phyloP scores from a whole-genome alignment of 164 flowering plant species.

The Berberis thunbergii region DNA sequence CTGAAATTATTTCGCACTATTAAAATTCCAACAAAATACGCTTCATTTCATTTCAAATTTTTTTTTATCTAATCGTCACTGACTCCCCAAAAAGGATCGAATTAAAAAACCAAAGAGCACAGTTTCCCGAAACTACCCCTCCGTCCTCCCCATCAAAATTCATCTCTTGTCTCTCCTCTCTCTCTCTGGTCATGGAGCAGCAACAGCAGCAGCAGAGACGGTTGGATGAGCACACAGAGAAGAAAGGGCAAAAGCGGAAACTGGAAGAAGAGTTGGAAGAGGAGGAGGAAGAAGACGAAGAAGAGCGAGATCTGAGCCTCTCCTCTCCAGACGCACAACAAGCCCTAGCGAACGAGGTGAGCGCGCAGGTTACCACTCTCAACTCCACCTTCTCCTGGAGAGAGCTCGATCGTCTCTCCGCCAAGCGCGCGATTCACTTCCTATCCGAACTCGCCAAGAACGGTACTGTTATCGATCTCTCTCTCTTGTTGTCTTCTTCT shows the following conservation, averaged over 20 bases:
- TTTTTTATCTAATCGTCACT: too few relatives aligned
- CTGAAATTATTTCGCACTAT: too few relatives aligned
- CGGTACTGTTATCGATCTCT: conserved; percentile 22
- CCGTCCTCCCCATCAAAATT: background rate
- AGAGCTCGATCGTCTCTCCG: conserved; percentile 67
- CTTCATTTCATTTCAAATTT: too few relatives aligned
- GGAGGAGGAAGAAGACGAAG: too few relatives aligned
- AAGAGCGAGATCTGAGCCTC: conserved; percentile 17
- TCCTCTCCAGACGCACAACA: conserved; percentile 27
- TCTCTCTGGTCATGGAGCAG: conserved; percentile 34
- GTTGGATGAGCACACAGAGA: conserved; percentile 25
- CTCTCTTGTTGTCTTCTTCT: conserved; percentile 1
- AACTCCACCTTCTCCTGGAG: conserved; percentile 49
- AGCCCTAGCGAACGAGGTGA: conserved; percentile 33
- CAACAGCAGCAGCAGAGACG: conserved; percentile 22
- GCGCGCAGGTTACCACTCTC: conserved; percentile 48
- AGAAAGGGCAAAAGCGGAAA: conserved; percentile 76
- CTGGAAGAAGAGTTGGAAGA: conserved; percentile 36
- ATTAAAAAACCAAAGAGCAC: too few relatives aligned
- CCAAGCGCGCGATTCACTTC: conserved; percentile 73
- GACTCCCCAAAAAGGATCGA: too few relatives aligned
- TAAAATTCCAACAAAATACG: too few relatives aligned
- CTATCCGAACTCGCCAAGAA: conserved; percentile 82
- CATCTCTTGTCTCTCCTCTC: conserved; percentile 2
- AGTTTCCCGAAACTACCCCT: conserved; percentile 17